Conservation (phyloP, 2,329 filamentous ascomycete species). For the Sporothrix mexicana region DNA sequence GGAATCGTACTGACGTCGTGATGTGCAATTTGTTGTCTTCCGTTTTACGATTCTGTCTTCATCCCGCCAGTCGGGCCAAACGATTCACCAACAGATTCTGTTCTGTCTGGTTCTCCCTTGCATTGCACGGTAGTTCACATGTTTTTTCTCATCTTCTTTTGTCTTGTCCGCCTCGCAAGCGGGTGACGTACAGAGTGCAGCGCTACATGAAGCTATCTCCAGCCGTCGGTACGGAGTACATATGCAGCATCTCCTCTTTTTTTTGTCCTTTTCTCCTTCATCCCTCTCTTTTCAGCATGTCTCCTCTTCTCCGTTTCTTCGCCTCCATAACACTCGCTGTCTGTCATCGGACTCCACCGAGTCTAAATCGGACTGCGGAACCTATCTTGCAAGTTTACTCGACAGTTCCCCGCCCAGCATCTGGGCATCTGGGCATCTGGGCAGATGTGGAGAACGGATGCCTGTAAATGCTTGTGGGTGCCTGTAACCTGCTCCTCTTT, state of each 20-base stretch:
- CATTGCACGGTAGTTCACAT: slow-evolving; percentile 11
- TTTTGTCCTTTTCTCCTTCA: too few relatives aligned
- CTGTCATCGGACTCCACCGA: neutral
- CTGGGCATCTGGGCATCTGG: neutral
- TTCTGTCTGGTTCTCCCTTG: neutral
- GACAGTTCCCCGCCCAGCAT: neutral
- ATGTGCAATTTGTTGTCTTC: neutral
- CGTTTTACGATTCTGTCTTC: neutral
- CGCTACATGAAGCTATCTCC: neutral
- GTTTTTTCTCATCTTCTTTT: neutral
- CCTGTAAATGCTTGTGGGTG: too few relatives aligned
- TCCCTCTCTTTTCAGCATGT: too few relatives aligned
- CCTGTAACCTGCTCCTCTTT: neutral
- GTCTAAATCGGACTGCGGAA: neutral
- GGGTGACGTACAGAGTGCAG: neutral
- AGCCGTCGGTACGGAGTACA: neutral
- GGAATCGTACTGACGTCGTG: neutral
- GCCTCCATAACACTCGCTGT: neutral
- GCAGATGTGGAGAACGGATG: neutral
- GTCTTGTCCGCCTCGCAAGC: neutral
- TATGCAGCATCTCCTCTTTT: too few relatives aligned
- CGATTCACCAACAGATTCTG: neutral
- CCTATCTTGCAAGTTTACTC: neutral
- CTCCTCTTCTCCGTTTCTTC: neutral
- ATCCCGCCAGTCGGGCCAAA: neutral